A percentile compares a stretch with the other conserved stretches of the same genome.
Conservation (phyloP, 768 basidiomycete species). For the Auricularia sp. region DNA sequence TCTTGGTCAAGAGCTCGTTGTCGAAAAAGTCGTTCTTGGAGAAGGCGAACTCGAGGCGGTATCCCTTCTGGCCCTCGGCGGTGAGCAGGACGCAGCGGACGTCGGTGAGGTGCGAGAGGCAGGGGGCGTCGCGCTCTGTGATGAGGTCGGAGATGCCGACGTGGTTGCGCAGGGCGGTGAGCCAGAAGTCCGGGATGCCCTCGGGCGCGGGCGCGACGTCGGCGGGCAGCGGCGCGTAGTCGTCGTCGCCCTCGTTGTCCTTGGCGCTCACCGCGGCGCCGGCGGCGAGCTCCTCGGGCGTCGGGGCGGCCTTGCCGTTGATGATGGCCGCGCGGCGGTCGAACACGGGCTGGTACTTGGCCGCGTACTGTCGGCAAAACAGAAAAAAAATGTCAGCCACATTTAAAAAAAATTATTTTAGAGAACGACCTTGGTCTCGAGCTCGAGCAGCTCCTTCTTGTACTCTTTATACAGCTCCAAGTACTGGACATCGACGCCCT, state of each 20-base stretch:
- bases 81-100: conserved; percentile 70
- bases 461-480: conserved; percentile 85
- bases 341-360: conserved; percentile 57
- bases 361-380: conserved; percentile 24
- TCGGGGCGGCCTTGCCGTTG: conserved; percentile 61
- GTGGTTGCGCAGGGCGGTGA: conserved; percentile 91
- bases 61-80: conserved; percentile 65
- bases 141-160: conserved; percentile 76
- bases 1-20: conserved; percentile 78
- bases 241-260: conserved; percentile 51
- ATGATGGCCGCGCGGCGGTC: conserved; percentile 80
- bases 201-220: conserved; percentile 19
- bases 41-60: conserved; percentile 82
- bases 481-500: conserved; percentile 89
- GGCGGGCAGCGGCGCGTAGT: conserved; percentile 19
- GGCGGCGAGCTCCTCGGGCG: conserved; percentile 69
- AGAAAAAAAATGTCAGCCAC: background rate
- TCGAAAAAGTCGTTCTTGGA: conserved; percentile 78
- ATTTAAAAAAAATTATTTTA: conserved; percentile 13
- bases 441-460: conserved; percentile 88
- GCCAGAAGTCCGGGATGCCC: conserved; percentile 94
- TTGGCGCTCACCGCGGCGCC: conserved; percentile 66
- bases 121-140: conserved; percentile 83
- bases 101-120: conserved; percentile 75
- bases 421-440: conserved; percentile 77